phyloP scores from a whole-genome alignment of 2,329 filamentous ascomycete species.

The Aurifilum marmelostoma region DNA sequence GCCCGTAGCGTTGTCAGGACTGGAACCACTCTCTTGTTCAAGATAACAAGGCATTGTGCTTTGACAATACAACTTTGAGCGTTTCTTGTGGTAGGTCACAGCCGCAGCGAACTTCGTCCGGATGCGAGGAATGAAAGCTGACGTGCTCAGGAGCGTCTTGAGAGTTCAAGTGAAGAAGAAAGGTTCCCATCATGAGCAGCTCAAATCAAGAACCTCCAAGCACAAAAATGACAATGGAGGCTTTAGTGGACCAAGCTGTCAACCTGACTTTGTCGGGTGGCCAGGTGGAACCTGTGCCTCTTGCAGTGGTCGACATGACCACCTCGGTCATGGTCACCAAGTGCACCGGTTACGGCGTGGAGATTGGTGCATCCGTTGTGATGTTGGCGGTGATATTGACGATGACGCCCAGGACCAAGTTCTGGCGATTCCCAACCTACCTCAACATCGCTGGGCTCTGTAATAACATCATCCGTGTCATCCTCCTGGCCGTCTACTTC shows the following conservation, averaged over 20 bases:
- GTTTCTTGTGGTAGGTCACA: neutral
- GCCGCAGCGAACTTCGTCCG: neutral
- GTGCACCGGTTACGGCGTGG: constrained; percentile 67
- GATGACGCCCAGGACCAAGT: constrained; percentile 68
- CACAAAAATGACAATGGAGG: neutral
- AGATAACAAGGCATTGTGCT: neutral
- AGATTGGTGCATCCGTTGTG: constrained; percentile 69
- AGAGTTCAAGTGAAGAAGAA: neutral
- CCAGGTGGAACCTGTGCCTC: constrained; percentile 2
- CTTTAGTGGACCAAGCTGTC: constrained; percentile 16
- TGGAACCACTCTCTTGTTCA: neutral
- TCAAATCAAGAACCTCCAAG: neutral
- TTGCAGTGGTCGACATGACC: constrained; percentile 37
- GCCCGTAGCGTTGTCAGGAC: neutral
- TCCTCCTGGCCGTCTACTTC: constrained; percentile 62
- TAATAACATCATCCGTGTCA: constrained; percentile 62
- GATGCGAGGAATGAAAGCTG: neutral
- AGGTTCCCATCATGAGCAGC: neutral
- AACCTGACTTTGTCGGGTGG: constrained; percentile 19
- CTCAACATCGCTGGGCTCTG: constrained; percentile 66
- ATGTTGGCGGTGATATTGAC: constrained; percentile 68
- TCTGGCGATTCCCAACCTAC: constrained; percentile 64
- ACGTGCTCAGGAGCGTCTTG: neutral
- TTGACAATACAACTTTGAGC: too few relatives aligned
- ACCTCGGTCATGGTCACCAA: constrained; percentile 41